Percentiles rank a stretch among this genome's conserved stretches.
Conservation (phyloP, 305 asterid genomes). For the Petunia hybrid region DNA sequence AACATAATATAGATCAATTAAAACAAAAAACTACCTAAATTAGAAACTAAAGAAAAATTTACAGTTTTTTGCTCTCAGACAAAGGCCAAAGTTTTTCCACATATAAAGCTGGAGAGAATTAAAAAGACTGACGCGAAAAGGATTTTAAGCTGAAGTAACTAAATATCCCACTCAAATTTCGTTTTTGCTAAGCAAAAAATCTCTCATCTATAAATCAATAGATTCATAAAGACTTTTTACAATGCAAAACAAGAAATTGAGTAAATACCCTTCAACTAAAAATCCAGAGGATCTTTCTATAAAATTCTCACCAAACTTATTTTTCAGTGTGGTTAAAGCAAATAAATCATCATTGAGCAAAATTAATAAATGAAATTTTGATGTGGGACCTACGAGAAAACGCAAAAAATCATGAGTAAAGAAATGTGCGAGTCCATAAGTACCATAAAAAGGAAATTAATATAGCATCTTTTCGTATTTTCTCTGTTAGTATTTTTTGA, state of each 20-base stretch:
- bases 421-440: constrained; percentile 30
- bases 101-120: background rate
- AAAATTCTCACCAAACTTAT: background rate
- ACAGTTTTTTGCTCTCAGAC: constrained; percentile 20
- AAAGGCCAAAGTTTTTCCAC: constrained; percentile 26
- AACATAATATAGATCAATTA: too few relatives aligned
- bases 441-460: background rate
- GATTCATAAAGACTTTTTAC: background rate
- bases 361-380: too few relatives aligned
- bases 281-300: background rate
- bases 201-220: constrained; percentile 7
- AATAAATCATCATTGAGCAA: constrained; percentile 59
- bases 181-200: background rate
- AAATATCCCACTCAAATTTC: constrained; percentile 23
- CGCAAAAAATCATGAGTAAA: background rate
- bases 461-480: constrained; percentile 18
- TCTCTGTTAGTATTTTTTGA: background rate
- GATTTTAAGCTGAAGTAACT: background rate
- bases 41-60: too few relatives aligned
- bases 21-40: too few relatives aligned
- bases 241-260: background rate
- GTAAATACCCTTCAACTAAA: constrained; percentile 20
- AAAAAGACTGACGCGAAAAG: too few relatives aligned
- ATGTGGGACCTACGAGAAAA: constrained; percentile 30
- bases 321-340: constrained; percentile 75